Percentiles rank a stretch among this genome's conserved stretches.
These are phyloP conservation scores for Neofusicoccum kwambonambiense DNA, from an alignment of 2,329 filamentous ascomycete species.

Conservation along the genomic window DNA sequence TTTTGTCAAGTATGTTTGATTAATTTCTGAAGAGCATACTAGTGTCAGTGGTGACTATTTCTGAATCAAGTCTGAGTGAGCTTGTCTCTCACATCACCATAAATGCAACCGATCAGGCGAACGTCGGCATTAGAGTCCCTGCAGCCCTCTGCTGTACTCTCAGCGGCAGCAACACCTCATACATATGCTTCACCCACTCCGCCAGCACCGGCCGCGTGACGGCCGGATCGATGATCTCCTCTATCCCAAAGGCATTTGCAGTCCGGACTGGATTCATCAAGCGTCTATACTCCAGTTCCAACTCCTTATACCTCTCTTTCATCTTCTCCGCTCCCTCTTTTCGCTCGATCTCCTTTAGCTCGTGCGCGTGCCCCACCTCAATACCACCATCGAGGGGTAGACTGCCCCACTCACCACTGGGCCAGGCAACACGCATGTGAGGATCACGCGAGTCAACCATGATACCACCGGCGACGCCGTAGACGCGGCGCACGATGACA, in stretches of 20 bases:
- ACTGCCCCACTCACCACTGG: conserved; percentile 61
- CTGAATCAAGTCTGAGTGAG: too few relatives aligned
- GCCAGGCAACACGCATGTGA: conserved; percentile 62
- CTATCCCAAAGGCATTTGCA: conserved; percentile 62
- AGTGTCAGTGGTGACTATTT: too few relatives aligned
- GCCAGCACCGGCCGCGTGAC: conserved; percentile 56
- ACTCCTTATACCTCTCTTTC: conserved; percentile 52
- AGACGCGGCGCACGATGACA: conserved; percentile 61
- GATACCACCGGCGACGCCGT: conserved; percentile 63
- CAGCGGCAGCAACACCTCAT: conserved; percentile 52
- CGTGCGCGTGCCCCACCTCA: conserved; percentile 61
- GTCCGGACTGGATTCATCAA: conserved; percentile 66
- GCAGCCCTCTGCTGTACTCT: conserved; percentile 46
- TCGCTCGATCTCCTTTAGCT: conserved; percentile 56
- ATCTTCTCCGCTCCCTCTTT: conserved; percentile 49
- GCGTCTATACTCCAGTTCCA: conserved; percentile 60
- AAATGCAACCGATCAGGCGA: conserved; percentile 23
- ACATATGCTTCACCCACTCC: conserved; percentile 58
- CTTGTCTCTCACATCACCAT: too few relatives aligned
- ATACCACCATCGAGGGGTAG: conserved; percentile 64
- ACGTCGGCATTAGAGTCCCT: conserved; percentile 36
- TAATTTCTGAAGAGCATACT: too few relatives aligned
- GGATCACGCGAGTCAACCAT: conserved; percentile 65
- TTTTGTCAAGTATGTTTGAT: too few relatives aligned
- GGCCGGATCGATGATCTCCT: conserved; percentile 65